phyloP scores from a whole-genome alignment of 345 rosid genomes.

The Arabidopsis thaliana region DNA sequence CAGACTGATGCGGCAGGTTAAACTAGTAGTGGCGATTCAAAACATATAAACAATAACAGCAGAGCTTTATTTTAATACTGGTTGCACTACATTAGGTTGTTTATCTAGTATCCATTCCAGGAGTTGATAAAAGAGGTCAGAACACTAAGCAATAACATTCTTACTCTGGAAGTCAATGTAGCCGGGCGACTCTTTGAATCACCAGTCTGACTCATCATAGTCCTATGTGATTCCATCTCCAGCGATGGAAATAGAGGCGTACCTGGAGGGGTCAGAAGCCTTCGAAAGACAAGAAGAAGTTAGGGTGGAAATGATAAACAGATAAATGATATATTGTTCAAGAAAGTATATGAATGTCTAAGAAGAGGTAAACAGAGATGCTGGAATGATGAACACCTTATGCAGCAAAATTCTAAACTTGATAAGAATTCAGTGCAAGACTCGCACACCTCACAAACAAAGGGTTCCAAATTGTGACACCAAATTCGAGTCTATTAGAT shows the following conservation, averaged over 20 bases:
- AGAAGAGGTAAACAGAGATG: not conserved
- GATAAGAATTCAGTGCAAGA: not conserved
- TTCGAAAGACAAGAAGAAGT: constrained; percentile 43
- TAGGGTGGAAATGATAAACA: not conserved
- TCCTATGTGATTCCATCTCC: constrained; percentile 90
- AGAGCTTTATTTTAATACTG: not conserved
- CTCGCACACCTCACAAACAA: constrained; percentile 10
- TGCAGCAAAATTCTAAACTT: not conserved
- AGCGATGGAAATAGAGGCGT: constrained; percentile 96
- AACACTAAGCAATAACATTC: constrained; percentile 37
- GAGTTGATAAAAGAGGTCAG: constrained; percentile 6
- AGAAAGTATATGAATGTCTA: not conserved
- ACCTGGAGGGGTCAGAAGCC: constrained; percentile 98
- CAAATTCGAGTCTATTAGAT: not conserved
- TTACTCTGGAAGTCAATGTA: constrained; percentile 82
- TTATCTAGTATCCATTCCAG: not conserved
- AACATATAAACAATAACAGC: not conserved
- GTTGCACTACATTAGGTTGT: not conserved
- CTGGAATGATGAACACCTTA: not conserved
- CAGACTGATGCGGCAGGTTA: not conserved
- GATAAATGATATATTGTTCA: not conserved
- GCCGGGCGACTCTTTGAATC: constrained; percentile 68
- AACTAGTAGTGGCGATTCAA: not conserved
- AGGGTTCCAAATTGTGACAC: not conserved
- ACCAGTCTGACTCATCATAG: constrained; percentile 69